Percentiles rank a stretch among this genome's conserved stretches.
Evolutionary conservation across 148 eudicot genomes (phyloP).

Genomic region (Nepenthes gracilis): DNA sequence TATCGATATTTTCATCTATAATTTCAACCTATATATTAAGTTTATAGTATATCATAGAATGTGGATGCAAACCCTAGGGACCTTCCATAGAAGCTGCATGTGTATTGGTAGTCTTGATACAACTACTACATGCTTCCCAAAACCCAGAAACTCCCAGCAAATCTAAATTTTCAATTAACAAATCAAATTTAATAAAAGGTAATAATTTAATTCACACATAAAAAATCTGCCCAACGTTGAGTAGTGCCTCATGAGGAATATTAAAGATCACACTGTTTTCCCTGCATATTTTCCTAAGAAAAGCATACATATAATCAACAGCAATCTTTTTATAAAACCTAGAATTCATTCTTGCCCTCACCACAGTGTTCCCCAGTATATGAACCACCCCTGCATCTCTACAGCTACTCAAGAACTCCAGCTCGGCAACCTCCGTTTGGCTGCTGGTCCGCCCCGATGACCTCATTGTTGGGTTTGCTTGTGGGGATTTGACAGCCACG

Average conservation of each 20-base stretch:
- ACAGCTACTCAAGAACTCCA: conserved; percentile 65
- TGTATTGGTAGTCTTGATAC: no score
- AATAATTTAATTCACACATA: conserved; percentile 37
- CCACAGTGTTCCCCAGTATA: conserved; percentile 85
- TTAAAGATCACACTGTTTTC: conserved; percentile 92
- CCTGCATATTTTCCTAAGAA: conserved; percentile 96
- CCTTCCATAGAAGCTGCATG: no score
- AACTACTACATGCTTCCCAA: no score
- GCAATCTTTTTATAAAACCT: conserved; percentile 57
- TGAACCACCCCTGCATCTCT: conserved; percentile 96
- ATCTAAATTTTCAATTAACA: no score
- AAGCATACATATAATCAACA: conserved; percentile 85
- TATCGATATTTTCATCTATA: no score
- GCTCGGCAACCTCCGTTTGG: conserved; percentile 55
- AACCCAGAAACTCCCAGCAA: no score
- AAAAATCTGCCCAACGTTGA: conserved; percentile 90
- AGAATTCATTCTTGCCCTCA: conserved; percentile 68
- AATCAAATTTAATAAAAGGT: no score
- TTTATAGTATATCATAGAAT: no score
- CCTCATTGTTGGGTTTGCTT: conserved; percentile 9
- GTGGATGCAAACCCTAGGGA: no score
- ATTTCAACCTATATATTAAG: no score
- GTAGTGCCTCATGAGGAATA: conserved; percentile 89
- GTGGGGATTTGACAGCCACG: conserved; percentile 41
- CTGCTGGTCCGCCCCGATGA: conserved; percentile 54